These are phyloP conservation scores for Amaranthus cruentus DNA, from an alignment of 148 eudicot species.

Conservation along the genomic window DNA sequence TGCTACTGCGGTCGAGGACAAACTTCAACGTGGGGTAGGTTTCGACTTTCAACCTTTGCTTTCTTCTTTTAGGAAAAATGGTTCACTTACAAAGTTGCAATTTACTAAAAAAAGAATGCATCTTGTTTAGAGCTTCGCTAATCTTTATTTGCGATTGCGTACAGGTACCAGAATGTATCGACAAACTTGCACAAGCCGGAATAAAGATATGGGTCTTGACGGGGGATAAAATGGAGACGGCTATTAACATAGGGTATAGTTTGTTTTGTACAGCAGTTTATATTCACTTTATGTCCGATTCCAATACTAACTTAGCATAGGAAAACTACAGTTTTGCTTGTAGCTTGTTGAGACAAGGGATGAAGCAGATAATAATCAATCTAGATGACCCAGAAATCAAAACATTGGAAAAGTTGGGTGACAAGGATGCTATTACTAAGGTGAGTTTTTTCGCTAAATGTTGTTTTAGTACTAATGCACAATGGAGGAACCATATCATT, in stretches of 20 bases:
- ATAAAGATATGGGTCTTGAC: conserved; percentile 98
- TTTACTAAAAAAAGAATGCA: too few relatives aligned
- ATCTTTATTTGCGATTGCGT: neutral
- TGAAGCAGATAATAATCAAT: conserved; percentile 73
- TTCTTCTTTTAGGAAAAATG: neutral
- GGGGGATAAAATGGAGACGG: conserved; percentile 99
- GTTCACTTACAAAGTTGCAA: too few relatives aligned
- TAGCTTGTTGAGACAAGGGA: conserved; percentile 94
- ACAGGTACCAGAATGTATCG: conserved; percentile 95
- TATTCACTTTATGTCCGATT: neutral
- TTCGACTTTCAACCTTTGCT: neutral
- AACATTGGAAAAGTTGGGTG: conserved; percentile 63
- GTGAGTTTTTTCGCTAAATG: conserved; percentile 27
- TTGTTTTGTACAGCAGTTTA: neutral
- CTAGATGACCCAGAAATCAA: conserved; percentile 71
- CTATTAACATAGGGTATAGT: conserved; percentile 90
- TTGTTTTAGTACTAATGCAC: too few relatives aligned
- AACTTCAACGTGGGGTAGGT: conserved; percentile 89
- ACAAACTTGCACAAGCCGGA: conserved; percentile 99
- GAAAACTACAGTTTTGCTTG: conserved; percentile 67
- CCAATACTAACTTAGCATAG: conserved; percentile 21
- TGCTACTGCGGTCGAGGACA: conserved; percentile 98
- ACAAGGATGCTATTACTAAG: conserved; percentile 55
- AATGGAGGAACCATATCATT: too few relatives aligned
- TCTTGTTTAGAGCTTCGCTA: neutral